Percentiles rank a stretch among this genome's conserved stretches.
Conservation (phyloP, 768 basidiomycete species). For the Lentinus tigrinus region DNA sequence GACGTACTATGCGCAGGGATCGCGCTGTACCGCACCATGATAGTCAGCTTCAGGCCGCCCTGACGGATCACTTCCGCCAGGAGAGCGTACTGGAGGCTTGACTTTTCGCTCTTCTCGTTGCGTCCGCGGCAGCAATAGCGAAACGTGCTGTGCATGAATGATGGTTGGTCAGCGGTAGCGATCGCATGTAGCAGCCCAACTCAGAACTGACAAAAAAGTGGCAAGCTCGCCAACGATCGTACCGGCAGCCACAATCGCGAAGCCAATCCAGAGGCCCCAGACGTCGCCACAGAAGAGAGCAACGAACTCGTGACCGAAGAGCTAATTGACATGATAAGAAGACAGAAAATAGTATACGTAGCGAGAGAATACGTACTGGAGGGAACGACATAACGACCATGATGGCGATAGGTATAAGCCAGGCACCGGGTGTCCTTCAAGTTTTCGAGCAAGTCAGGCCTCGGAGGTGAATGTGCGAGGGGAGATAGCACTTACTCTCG, state of each 20-base stretch:
- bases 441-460: neutral
- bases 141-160: constrained; percentile 56
- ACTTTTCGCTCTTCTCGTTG: constrained; percentile 59
- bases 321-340: constrained; percentile 34
- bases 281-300: constrained; percentile 85
- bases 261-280: constrained; percentile 85
- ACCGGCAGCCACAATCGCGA: constrained; percentile 80
- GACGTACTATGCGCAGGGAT: constrained; percentile 82
- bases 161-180: neutral
- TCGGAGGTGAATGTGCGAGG: too few relatives aligned
- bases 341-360: neutral
- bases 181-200: neutral
- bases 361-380: constrained; percentile 25
- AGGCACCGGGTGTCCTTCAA: constrained; percentile 29
- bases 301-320: constrained; percentile 91
- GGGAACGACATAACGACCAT: constrained; percentile 41
- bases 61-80: constrained; percentile 65
- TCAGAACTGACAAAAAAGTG: constrained; percentile 68
- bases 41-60: constrained; percentile 81
- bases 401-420: constrained; percentile 43
- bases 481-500: neutral
- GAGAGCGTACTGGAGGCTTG: constrained; percentile 44
- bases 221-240: constrained; percentile 84
- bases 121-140: constrained; percentile 72
- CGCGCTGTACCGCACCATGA: constrained; percentile 72